Evolutionary conservation across 805 yeast genomes (phyloP), one percentile per base, ranked within the genome.

Genomic region (Lachancea cidri): DNA sequence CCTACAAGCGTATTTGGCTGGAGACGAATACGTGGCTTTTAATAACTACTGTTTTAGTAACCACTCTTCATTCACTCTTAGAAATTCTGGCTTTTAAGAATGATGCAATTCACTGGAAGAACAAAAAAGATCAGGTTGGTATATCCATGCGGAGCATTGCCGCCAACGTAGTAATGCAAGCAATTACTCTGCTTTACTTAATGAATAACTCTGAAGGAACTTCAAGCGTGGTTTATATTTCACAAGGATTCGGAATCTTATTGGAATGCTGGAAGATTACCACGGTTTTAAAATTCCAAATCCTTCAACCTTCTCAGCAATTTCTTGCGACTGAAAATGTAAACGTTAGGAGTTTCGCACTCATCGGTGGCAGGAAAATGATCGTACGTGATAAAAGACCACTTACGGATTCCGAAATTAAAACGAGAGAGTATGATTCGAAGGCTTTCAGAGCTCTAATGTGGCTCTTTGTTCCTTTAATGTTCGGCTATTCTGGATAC

Each of bases 341-440:
- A 18, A 35, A 29, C 37, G 4, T n/a, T 11, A 4, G 15, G 24
- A 35, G 16, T 22, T 7, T 22, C 24, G 16, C 14, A 27, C 24
- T 24, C 20, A 19, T 19, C 16, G 17, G 24, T 27, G 5, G 14
- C 24, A n/a, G n/a, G n/a, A n/a, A n/a, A n/a, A n/a, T n/a, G 18
- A 9, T 31, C 13, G 33, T 67, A 29, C 45, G 51, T 4, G 69
- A 67, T 42, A 66, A 66, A 49, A 57, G 61, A 41, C 56, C 57
- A 34, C 53, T 67, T 17, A 48, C 57, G 19, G 70, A 67, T 27
- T 58, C 62, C 1, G 71, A 67, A 46, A 57, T 55, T 39, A 62
- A 63, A 50, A 67, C 71, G 2, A 55, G 64, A 42, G 71, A 67
- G 49, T 67, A 68, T 43, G 71, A 67, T 43, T 55, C 59, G 33